Base-by-base conservation (phyloP, 2,329 filamentous ascomycete species). In the Grosmannia serpens region DNA sequence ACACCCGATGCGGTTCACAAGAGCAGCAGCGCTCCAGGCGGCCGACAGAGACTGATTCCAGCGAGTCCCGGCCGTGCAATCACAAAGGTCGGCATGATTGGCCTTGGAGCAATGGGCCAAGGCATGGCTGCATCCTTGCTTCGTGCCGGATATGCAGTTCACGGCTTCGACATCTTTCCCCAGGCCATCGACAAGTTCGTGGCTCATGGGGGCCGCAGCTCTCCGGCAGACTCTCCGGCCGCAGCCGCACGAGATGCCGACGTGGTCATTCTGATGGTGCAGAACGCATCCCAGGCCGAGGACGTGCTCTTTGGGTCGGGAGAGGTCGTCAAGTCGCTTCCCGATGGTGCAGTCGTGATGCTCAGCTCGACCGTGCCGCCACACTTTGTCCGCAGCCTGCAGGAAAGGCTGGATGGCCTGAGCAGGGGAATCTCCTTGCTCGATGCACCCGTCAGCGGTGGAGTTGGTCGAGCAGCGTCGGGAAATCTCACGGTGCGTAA, bases 401-500 rank as follows among this genome's bases (percentile, higher is more conserved):
- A 63, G 29, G 26, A 53, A 20, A 62, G 59, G 56, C 47, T 71
- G 13, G 44, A 59, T 6, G 59, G 55, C 1, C 53, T 67, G 9
- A 63, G 62, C 27, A 66, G 65, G 17, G 67, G 68, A 7, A 62
- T 73, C 38, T 58, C 55, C 2, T 51, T 74, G 8, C 61, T 73
- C 4, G 71, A 74, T 62, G 67, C 67, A 5, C 71, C 71, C 9
- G 71, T 74, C 9, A 73, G 70, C 46, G 71, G 71, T 6, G 71
- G 71, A 15, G 68, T 71, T 0, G 66, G 61, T n/a, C 66, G 71
- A 3, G 71, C 72, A 5, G 70, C 70, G 11, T 66, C 67, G 27
- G 72, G 72, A 11, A 68, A 64, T 9, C 64, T 74, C 3, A 72
- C 70, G 27, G 52, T 54, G 17, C 31, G 52, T 41, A 8, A 22